Percentiles rank a stretch among this genome's conserved stretches.
Evolutionary conservation across 2,329 filamentous ascomycete genomes (phyloP).

Genomic region (Aspergillus puulaauensis): DNA sequence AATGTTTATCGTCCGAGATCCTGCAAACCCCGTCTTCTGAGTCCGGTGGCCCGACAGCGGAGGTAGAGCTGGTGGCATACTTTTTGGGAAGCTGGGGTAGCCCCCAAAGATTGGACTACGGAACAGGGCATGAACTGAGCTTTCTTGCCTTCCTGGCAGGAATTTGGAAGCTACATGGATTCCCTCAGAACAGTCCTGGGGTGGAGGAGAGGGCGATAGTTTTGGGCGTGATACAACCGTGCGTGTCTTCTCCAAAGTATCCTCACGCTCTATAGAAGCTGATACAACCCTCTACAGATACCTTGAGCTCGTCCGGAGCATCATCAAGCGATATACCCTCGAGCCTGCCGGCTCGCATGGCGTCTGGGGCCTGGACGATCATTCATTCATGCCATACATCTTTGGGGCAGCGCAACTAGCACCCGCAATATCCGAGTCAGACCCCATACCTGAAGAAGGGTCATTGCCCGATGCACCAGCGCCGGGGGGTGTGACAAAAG

Average conservation of each 20-base stretch:
- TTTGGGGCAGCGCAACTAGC: slow-evolving; percentile 90
- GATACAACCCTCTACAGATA: slow-evolving; percentile 54
- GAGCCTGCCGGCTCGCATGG: slow-evolving; percentile 96
- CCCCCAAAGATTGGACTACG: slow-evolving; percentile 85
- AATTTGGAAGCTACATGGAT: slow-evolving; percentile 86
- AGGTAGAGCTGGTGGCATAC: slow-evolving; percentile 73
- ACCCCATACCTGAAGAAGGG: slow-evolving; percentile 73
- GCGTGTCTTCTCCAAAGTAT: slow-evolving; percentile 39
- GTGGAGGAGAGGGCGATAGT: slow-evolving; percentile 76
- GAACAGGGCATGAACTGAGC: slow-evolving; percentile 92
- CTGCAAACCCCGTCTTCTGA: slow-evolving; percentile 33
- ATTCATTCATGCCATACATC: slow-evolving; percentile 90
- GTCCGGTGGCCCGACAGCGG: slow-evolving; percentile 46
- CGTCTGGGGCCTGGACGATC: slow-evolving; percentile 98
- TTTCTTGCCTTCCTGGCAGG: slow-evolving; percentile 89
- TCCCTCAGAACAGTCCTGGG: slow-evolving; percentile 56
- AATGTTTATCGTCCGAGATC: slow-evolving; percentile 55
- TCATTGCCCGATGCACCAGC: slow-evolving; percentile 71
- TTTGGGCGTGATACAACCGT: slow-evolving; percentile 79
- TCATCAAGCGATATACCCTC: slow-evolving; percentile 88
- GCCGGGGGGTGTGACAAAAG: slow-evolving; percentile 67
- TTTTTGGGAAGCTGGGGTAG: slow-evolving; percentile 86
- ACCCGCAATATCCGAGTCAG: slow-evolving; percentile 65
- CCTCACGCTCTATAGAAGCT: background rate
- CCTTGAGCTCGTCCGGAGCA: slow-evolving; percentile 71